phyloP scores from a whole-genome alignment of 306 rosid genomes.

The Vigna angularis region DNA sequence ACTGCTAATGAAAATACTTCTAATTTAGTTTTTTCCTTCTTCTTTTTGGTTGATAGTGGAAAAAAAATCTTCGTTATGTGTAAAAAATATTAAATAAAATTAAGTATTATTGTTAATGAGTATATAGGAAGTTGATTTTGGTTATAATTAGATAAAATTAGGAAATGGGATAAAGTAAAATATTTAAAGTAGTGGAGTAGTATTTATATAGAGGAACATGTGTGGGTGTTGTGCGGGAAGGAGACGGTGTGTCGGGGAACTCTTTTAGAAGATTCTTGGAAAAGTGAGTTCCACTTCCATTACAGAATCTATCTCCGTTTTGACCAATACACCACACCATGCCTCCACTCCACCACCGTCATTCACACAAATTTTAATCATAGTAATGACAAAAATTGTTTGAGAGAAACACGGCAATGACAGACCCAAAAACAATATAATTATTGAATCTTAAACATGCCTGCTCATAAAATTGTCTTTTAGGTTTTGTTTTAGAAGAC shows the following conservation, averaged over 20 bases:
- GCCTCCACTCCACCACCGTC: constrained; percentile 41
- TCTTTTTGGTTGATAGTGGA: too few species aligned
- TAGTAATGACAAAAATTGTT: constrained; percentile 36
- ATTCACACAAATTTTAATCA: constrained; percentile 36
- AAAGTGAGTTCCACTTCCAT: constrained; percentile 48
- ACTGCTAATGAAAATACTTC: too few species aligned
- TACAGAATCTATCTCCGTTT: constrained; percentile 54
- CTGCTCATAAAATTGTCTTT: constrained; percentile 11
- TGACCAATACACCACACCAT: constrained; percentile 40
- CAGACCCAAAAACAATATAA: constrained; percentile 14
- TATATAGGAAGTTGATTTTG: too few species aligned
- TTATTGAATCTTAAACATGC: constrained; percentile 40
- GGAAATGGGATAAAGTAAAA: too few species aligned
- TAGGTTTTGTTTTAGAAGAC: constrained; percentile 25
- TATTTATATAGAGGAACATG: constrained; percentile 40
- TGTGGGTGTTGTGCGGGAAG: constrained; percentile 44
- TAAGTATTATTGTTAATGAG: too few species aligned
- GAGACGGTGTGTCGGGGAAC: constrained; percentile 50
- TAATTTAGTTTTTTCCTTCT: too few species aligned
- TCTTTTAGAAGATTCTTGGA: constrained; percentile 48
- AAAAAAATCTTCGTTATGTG: too few species aligned
- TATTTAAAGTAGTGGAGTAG: neutral
- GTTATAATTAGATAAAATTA: too few species aligned
- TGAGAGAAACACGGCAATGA: constrained; percentile 32
- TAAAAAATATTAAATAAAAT: too few species aligned